These are phyloP conservation scores for Fonsecaea monophora DNA, from an alignment of 2,329 filamentous ascomycete genomes.

Conservation along the genomic window DNA sequence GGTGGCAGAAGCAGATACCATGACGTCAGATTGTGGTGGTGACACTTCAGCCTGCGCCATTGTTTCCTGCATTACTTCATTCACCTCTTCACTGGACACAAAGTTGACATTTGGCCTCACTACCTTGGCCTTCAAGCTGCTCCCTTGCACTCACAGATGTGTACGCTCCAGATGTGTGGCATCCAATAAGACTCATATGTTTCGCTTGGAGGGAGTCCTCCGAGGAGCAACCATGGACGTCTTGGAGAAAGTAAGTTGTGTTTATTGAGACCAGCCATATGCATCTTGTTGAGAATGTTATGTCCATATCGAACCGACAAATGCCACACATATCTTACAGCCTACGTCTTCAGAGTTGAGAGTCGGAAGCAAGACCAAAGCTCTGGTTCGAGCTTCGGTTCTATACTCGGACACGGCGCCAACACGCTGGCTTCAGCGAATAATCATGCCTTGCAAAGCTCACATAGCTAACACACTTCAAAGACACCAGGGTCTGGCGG, in stretches of 20 bases:
- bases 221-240: constrained; percentile 23
- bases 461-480: constrained; percentile 11
- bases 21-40: background rate
- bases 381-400: background rate
- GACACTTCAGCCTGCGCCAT: background rate
- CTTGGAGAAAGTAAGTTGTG: constrained; percentile 27
- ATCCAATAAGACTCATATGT: background rate
- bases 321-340: background rate
- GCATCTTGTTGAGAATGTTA: background rate
- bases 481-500: constrained; percentile 32
- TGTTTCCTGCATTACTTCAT: background rate
- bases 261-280: background rate
- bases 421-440: background rate
- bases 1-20: background rate
- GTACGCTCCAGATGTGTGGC: background rate
- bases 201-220: background rate
- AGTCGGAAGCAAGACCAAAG: background rate
- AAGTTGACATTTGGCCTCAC: background rate
- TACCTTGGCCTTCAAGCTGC: background rate
- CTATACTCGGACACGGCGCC: background rate
- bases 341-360: background rate
- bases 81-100: background rate
- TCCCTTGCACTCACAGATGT: background rate
- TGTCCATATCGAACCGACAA: background rate
- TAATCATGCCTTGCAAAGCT: background rate